Evolutionary conservation across 495 filamentous ascomycete genomes (phyloP).

Genomic region (Penicillium cataractarum): DNA sequence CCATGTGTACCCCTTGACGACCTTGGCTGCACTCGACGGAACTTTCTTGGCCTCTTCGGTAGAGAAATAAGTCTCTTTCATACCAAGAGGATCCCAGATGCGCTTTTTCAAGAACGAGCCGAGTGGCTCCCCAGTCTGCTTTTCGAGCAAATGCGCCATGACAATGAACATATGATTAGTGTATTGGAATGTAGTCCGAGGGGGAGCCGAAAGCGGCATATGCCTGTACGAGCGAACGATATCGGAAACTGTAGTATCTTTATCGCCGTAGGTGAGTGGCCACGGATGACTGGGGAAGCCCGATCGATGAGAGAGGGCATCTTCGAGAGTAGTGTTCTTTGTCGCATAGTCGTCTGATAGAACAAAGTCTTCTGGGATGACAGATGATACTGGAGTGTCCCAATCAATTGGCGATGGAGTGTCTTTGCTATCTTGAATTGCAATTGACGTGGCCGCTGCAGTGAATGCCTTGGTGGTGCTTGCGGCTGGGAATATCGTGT

Average conservation of each 20-base stretch:
- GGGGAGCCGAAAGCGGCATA: conserved; percentile 39
- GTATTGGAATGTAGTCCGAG: conserved; percentile 47
- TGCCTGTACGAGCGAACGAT: conserved; percentile 41
- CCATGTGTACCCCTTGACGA: conserved; percentile 29
- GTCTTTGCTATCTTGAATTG: conserved; percentile 44
- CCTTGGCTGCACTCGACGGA: conserved; percentile 3
- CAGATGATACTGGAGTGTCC: conserved; percentile 49
- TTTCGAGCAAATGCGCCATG: conserved; percentile 47
- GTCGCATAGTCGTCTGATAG: conserved; percentile 49
- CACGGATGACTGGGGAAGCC: conserved; percentile 46
- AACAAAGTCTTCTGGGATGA: conserved; percentile 59
- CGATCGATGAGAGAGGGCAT: conserved; percentile 54
- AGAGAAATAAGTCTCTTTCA: conserved; percentile 43
- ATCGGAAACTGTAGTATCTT: conserved; percentile 15
- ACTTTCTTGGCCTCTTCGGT: conserved; percentile 23
- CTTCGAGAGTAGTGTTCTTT: conserved; percentile 49
- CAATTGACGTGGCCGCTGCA: conserved; percentile 49
- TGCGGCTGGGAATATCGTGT: conserved; percentile 44
- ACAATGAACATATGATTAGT: conserved; percentile 56
- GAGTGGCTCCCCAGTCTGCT: conserved; percentile 41
- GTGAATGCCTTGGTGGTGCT: conserved; percentile 64
- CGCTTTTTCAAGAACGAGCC: conserved; percentile 41
- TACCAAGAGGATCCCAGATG: conserved; percentile 55
- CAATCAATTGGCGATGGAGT: conserved; percentile 44
- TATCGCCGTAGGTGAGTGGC: conserved; percentile 1